Evolutionary conservation across 2,329 filamentous ascomycete species (phyloP).

Genomic region (Phialophora chinensis): DNA sequence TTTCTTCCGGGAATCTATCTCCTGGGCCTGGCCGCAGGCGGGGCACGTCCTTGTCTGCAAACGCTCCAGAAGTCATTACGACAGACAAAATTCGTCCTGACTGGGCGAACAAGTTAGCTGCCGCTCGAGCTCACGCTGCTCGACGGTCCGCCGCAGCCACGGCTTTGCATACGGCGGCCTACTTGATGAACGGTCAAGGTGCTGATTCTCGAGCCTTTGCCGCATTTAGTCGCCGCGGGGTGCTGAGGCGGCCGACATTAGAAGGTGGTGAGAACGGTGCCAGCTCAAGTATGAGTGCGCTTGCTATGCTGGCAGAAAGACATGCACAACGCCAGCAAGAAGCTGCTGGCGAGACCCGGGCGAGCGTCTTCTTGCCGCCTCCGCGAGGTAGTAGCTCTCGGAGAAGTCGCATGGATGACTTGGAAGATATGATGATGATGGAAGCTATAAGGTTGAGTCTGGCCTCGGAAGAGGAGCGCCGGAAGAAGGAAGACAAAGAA

Average conservation of each 20-base stretch:
- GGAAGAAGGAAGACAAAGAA: conserved; percentile 81
- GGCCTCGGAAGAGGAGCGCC: conserved; percentile 92
- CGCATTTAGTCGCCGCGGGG: conserved; percentile 64
- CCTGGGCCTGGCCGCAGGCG: conserved; percentile 57
- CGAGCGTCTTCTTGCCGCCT: conserved; percentile 45
- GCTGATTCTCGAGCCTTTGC: conserved; percentile 59
- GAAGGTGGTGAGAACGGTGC: conserved; percentile 45
- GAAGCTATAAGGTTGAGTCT: conserved; percentile 91
- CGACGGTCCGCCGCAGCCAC: conserved; percentile 90
- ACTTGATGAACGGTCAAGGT: conserved; percentile 66
- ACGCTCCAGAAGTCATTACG: conserved; percentile 82
- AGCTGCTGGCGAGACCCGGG: conserved; percentile 46
- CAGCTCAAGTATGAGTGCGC: conserved; percentile 48
- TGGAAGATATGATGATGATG: conserved; percentile 99
- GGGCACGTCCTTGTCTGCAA: conserved; percentile 77
- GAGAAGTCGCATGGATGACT: conserved; percentile 75
- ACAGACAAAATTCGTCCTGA: conserved; percentile 92
- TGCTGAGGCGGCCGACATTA: conserved; percentile 51
- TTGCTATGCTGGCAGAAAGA: conserved; percentile 56
- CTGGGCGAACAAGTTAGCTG: conserved; percentile 87
- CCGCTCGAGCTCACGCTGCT: conserved; percentile 82
- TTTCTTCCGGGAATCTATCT: conserved; percentile 63
- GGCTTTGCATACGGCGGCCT: conserved; percentile 91
- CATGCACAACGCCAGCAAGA: conserved; percentile 45
- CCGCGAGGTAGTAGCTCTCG: conserved; percentile 60